Conservation (phyloP, 805 yeast species). For the Yarrowia sp. region DNA sequence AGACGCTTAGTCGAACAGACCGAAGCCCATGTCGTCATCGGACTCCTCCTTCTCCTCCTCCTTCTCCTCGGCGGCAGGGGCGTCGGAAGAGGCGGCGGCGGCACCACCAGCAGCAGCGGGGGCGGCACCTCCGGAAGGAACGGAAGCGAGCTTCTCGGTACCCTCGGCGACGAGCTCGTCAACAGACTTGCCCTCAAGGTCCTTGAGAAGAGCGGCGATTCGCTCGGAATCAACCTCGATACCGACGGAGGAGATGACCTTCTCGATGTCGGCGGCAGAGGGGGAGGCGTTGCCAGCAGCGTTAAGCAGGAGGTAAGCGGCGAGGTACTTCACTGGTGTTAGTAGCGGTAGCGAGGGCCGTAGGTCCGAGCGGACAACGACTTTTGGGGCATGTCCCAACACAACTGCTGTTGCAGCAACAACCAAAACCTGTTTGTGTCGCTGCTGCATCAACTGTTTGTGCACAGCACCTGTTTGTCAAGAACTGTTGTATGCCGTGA, state of each 20-base stretch:
- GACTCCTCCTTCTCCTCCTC: slow-evolving; percentile 62
- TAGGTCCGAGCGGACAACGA: too few relatives aligned
- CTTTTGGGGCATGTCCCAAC: neutral
- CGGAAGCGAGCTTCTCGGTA: slow-evolving; percentile 92
- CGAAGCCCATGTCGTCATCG: slow-evolving; percentile 52
- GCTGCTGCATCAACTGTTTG: neutral
- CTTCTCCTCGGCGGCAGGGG: slow-evolving; percentile 69
- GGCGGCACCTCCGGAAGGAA: slow-evolving; percentile 98
- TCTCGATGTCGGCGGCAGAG: slow-evolving; percentile 85
- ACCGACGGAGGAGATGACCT: slow-evolving; percentile 91
- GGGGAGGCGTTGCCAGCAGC: slow-evolving; percentile 96
- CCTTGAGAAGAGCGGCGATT: slow-evolving; percentile 72
- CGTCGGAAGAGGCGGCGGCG: slow-evolving; percentile 68
- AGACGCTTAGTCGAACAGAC: slow-evolving; percentile 87
- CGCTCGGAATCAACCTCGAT: slow-evolving; percentile 91
- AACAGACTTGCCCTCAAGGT: slow-evolving; percentile 91
- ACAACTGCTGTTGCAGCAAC: neutral
- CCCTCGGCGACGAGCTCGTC: slow-evolving; percentile 92
- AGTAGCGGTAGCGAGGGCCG: neutral
- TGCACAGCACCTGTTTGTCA: too few relatives aligned
- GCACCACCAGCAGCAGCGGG: slow-evolving; percentile 70
- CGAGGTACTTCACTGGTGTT: slow-evolving; percentile 87
- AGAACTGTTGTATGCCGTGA: too few relatives aligned
- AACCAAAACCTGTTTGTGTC: too few relatives aligned
- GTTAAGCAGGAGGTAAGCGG: slow-evolving; percentile 97